Percentiles rank a stretch among this genome's conserved stretches.
Conservation (phyloP, 2,329 filamentous ascomycete genomes). For the Cercospora sp. region DNA sequence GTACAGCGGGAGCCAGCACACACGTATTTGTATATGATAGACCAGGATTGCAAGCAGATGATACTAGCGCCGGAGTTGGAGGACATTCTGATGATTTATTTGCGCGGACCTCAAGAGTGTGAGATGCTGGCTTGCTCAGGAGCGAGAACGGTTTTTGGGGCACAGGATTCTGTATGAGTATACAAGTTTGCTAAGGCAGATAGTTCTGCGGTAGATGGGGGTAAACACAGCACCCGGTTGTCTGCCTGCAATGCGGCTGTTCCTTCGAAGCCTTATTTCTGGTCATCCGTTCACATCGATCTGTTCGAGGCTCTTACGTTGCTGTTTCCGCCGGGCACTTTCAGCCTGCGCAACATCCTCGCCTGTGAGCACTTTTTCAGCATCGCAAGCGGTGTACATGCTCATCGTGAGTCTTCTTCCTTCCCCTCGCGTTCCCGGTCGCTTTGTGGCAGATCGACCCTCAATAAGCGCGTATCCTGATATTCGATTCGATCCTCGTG, state of each 20-base stretch:
- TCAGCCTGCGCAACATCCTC: background rate
- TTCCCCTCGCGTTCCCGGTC: background rate
- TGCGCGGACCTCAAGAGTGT: background rate
- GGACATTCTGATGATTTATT: background rate
- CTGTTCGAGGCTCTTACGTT: background rate
- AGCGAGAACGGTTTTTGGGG: background rate
- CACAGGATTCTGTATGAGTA: background rate
- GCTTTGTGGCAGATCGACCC: background rate
- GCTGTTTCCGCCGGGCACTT: background rate
- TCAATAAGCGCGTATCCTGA: background rate
- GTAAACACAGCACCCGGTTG: background rate
- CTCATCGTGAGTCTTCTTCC: background rate
- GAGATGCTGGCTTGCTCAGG: background rate
- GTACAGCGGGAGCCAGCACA: background rate
- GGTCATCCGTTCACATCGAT: background rate
- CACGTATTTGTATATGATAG: slow-evolving; percentile 5
- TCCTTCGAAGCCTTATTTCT: background rate
- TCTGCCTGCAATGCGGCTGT: background rate
- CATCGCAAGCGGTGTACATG: background rate
- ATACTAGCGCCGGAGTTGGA: slow-evolving; percentile 3
- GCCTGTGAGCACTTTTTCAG: background rate
- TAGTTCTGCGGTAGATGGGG: background rate
- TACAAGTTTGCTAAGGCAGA: background rate
- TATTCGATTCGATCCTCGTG: background rate
- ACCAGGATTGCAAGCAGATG: background rate